Conservation (phyloP, 345 rosid genomes). For the Limnanthes douglasii region DNA sequence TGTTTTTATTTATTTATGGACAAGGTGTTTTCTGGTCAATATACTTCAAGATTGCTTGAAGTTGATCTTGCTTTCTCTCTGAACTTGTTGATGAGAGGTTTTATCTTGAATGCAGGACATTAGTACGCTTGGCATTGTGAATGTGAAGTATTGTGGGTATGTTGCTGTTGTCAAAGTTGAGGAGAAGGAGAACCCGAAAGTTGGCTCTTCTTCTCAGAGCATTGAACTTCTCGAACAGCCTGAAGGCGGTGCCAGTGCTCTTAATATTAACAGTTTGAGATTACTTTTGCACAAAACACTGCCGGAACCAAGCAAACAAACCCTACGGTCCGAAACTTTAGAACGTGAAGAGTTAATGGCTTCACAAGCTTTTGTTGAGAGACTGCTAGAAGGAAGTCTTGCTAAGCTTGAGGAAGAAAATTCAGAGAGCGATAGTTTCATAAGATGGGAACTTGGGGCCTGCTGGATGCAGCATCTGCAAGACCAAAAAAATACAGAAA, state of each 20-base stretch:
- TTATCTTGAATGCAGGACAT: slow-evolving; percentile 47
- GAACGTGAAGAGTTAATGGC: slow-evolving; percentile 46
- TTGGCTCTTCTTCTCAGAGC: slow-evolving; percentile 33
- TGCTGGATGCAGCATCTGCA: slow-evolving; percentile 98
- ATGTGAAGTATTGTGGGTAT: slow-evolving; percentile 78
- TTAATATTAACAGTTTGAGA: slow-evolving; percentile 90
- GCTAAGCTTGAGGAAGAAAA: slow-evolving; percentile 64
- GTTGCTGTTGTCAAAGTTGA: slow-evolving; percentile 64
- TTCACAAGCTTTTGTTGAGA: slow-evolving; percentile 47
- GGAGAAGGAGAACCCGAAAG: slow-evolving; percentile 30
- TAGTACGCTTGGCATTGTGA: slow-evolving; percentile 64
- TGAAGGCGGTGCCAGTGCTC: slow-evolving; percentile 97
- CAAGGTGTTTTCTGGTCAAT: background rate
- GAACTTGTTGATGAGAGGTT: too few species aligned
- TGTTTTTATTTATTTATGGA: slow-evolving; percentile 1
- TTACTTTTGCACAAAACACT: slow-evolving; percentile 52
- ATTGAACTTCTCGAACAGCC: slow-evolving; percentile 74
- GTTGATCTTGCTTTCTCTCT: background rate
- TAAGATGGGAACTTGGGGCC: slow-evolving; percentile 99
- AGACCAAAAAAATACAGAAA: slow-evolving; percentile 76
- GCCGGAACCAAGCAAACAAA: slow-evolving; percentile 35
- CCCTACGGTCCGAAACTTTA: slow-evolving; percentile 22
- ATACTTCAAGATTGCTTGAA: slow-evolving; percentile 1
- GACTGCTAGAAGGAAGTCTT: slow-evolving; percentile 69
- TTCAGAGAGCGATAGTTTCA: slow-evolving; percentile 28